These are phyloP conservation scores for Thielaviopsis populi DNA, from an alignment of 2,329 filamentous ascomycete species.

Conservation along the genomic window DNA sequence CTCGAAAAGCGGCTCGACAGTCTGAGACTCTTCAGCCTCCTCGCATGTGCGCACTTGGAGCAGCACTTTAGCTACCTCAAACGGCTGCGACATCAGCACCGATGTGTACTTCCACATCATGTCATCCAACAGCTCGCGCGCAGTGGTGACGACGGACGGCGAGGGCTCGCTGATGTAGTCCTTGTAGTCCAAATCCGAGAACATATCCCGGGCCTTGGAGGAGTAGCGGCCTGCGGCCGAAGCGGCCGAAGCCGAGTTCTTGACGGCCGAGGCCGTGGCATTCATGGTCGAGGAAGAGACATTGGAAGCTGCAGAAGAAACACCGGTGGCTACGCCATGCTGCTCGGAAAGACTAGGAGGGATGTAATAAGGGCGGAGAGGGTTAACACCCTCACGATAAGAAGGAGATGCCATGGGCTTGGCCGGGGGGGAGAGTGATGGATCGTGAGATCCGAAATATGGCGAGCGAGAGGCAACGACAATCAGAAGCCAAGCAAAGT, in stretches of 20 bases:
- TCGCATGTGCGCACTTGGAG: conserved; percentile 50
- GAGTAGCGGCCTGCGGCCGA: conserved; percentile 28
- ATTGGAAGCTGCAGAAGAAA: conserved; percentile 29
- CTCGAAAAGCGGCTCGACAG: conserved; percentile 15
- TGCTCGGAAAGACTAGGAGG: conserved; percentile 39
- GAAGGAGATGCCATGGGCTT: conserved; percentile 25
- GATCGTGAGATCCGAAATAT: not conserved
- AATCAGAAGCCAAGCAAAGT: not conserved
- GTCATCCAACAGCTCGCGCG: conserved; percentile 65
- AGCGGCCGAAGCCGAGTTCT: conserved; percentile 22
- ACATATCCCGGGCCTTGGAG: conserved; percentile 63
- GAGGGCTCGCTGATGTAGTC: conserved; percentile 68
- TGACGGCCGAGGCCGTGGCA: conserved; percentile 29
- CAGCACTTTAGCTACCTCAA: conserved; percentile 91
- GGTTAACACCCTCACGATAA: conserved; percentile 40
- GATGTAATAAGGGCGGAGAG: conserved; percentile 56
- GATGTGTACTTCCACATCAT: conserved; percentile 85
- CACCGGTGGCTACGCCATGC: conserved; percentile 24
- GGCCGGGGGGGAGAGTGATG: not conserved
- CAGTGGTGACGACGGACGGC: conserved; percentile 53
- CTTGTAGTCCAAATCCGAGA: conserved; percentile 83
- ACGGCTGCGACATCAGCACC: conserved; percentile 81
- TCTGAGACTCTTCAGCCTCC: conserved; percentile 13
- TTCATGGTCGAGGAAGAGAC: conserved; percentile 29
- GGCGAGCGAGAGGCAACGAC: not conserved